Conservation (phyloP, 176 grass and related monocot species). For the Carex myosuroides region DNA sequence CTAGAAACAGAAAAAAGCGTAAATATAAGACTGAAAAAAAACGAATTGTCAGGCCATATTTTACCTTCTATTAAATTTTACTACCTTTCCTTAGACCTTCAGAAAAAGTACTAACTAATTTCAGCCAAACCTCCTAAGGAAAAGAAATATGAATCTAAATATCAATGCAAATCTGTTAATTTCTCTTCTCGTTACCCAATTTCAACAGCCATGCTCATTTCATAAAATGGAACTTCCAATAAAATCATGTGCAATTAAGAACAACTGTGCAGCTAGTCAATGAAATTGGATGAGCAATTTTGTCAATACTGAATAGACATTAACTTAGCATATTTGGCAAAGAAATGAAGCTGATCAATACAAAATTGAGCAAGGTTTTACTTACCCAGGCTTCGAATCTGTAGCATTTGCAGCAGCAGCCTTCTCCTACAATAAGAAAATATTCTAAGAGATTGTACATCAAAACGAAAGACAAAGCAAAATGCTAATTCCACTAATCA, state of each 20-base stretch:
- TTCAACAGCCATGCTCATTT: not conserved
- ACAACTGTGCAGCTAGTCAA: not conserved
- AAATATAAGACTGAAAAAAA: not conserved
- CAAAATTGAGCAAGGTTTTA: not conserved
- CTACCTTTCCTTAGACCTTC: not conserved
- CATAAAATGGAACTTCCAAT: not conserved
- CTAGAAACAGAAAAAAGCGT: not conserved
- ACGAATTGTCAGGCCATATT: not conserved
- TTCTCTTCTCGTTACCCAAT: not conserved
- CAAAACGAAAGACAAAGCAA: not conserved
- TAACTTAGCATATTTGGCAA: not conserved
- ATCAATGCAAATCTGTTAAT: not conserved
- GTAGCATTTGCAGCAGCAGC: not conserved
- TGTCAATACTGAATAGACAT: not conserved
- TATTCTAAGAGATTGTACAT: not conserved
- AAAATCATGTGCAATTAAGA: not conserved
- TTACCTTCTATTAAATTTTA: not conserved
- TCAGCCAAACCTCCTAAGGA: not conserved
- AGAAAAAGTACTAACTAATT: not conserved
- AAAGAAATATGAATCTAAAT: not conserved
- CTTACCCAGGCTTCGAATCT: constrained; percentile 24
- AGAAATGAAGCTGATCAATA: not conserved
- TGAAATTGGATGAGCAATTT: not conserved
- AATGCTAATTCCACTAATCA: not conserved
- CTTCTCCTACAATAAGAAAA: constrained; percentile 4